Base-by-base conservation (phyloP, 768 basidiomycete species). In the Amanita subjunquillea region DNA sequence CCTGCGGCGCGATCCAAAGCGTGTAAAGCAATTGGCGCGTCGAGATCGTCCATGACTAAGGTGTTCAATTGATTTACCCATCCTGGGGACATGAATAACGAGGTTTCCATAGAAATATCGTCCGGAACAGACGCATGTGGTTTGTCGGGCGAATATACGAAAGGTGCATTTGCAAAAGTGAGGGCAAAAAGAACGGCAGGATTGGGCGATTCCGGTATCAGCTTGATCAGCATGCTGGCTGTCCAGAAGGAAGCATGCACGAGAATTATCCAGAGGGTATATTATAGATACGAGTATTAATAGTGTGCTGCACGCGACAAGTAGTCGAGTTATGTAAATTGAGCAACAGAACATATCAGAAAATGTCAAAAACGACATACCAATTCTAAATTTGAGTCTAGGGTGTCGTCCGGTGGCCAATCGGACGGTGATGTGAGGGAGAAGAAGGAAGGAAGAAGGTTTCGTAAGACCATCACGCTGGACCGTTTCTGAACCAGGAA, bases 171-270 rank as follows among this genome's bases (percentile, higher is more conserved):
- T 13, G 73, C 68, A 57, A 85, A 83, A 32, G 73, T 60, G 41
- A 86, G 62, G 3, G 71, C 74, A 64, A 84, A 83, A 58, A 82
- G 71, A 55, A 87, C 76, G 39, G 76, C 73, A 10, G 81, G 74
- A 30, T 74, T 58, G 39, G 75, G 68, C 2, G 68, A 58, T 3
- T 70, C 66, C 3, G 72, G 69, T 27, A 67, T 60, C 22, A 86
- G 76, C 62, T 73, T 74, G 61, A 86, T 76, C 59, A 79, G 67
- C 84, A 86, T 86, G 32, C 50, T 53, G 48, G 20, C 37, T 40
- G 51, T 20, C 8, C 36, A 43, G 42, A 45, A 23, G 51, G n/a
- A 10, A 20, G 51, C 51, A 52, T 52, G 51, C 51, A 52, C 29
- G 51, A 22, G 43, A 38, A 52, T 52, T 52, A 45, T 52, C 44